phyloP scores from a whole-genome alignment of 2,329 filamentous ascomycete genomes.

The Neurospora crassa region DNA sequence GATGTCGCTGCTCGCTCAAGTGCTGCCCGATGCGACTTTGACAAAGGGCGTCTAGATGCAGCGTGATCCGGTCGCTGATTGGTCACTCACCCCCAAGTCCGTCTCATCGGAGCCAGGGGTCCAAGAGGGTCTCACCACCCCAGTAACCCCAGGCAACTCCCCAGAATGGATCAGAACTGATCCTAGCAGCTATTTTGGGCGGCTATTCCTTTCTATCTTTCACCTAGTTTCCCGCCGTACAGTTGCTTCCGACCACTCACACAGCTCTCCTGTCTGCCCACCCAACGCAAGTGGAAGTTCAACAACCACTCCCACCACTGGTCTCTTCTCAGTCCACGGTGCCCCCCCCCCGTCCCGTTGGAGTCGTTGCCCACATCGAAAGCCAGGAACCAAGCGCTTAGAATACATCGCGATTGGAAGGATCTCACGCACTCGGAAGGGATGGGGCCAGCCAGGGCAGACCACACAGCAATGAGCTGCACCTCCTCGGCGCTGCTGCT shows the following conservation, averaged over 20 bases:
- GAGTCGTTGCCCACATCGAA: neutral
- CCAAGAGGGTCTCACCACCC: neutral
- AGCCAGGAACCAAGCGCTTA: neutral
- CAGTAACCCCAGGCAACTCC: neutral
- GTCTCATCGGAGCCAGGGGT: neutral
- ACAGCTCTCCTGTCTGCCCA: constrained; percentile 4
- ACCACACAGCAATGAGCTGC: neutral
- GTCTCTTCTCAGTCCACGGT: neutral
- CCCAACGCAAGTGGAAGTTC: neutral
- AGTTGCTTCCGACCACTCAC: constrained; percentile 11
- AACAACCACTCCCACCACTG: neutral
- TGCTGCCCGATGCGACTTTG: neutral
- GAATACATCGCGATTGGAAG: neutral
- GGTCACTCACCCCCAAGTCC: constrained; percentile 6
- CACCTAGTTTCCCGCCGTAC: constrained; percentile 1
- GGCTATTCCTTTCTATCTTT: constrained; percentile 9
- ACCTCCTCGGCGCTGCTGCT: neutral
- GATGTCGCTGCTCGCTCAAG: neutral
- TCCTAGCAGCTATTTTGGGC: constrained; percentile 18
- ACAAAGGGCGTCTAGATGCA: constrained; percentile 22
- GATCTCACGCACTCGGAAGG: neutral
- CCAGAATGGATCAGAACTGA: neutral
- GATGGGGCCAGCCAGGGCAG: neutral
- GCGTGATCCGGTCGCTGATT: constrained; percentile 22
- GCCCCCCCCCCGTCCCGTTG: neutral